Conservation (phyloP, 179 eudicot genomes). For the Spinacia oleracea region DNA sequence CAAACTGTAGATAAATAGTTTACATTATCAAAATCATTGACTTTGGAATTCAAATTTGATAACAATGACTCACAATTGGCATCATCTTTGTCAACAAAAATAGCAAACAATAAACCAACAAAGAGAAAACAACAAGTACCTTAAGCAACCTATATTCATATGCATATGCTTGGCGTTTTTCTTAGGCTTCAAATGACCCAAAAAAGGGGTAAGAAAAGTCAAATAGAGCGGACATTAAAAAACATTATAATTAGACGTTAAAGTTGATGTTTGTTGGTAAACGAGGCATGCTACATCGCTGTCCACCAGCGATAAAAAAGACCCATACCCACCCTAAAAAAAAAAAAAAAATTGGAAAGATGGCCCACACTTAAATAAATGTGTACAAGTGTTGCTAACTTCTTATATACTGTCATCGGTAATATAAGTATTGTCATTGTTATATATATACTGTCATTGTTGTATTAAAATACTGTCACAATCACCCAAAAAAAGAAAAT, state of each 20-base stretch:
- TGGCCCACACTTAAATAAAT: too few species aligned
- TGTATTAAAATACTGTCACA: too few species aligned
- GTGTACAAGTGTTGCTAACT: too few species aligned
- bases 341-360: too few species aligned
- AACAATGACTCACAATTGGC: background rate
- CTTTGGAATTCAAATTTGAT: background rate
- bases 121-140: constrained; percentile 11
- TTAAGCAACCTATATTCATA: background rate
- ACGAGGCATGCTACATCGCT: too few species aligned
- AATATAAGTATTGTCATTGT: too few species aligned
- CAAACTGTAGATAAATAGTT: too few species aligned
- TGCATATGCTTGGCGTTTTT: constrained; percentile 6
- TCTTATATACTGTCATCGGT: too few species aligned
- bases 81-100: constrained; percentile 11
- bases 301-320: too few species aligned
- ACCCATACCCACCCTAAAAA: too few species aligned
- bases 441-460: too few species aligned
- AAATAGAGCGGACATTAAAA: constrained; percentile 20
- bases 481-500: too few species aligned
- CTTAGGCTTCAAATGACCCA: constrained; percentile 1
- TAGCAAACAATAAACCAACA: constrained; percentile 3
- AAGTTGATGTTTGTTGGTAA: constrained; percentile 24
- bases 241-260: constrained; percentile 11
- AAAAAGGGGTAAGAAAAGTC: constrained; percentile 9
- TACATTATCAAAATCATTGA: constrained; percentile 4